Evolutionary conservation across 2,329 filamentous ascomycete genomes (phyloP), one percentile per base, ranked within the genome.

Genomic region (Tolypocladium cylindrosporum): DNA sequence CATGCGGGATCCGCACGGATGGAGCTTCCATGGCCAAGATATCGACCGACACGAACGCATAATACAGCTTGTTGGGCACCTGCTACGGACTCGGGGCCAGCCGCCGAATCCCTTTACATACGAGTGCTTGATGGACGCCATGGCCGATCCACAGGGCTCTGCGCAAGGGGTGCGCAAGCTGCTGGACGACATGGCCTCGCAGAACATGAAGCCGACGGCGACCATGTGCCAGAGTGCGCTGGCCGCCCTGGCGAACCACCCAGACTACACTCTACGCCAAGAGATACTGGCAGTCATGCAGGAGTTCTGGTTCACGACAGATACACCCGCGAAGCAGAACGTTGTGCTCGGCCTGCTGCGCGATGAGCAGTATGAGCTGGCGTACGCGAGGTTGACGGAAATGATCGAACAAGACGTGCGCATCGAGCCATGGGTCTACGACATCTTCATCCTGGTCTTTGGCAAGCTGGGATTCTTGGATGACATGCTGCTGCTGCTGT

Each of bases 331-430:
- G 10, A 82, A 82, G 68, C 83, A 89, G 64, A 84, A 82, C 67
- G 77, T 95, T 24, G 81, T 88, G 1, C 74, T 90, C 11, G 91
- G 90, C 0, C 74, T 95, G 59, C 77, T 97, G 41, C 82, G 91
- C 24, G 92, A 97, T 65, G 83, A 85, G 1, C 88, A 95, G 65
- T 86, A 90, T 61, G 94, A 97, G 73, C 75, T 92, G 61, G 92
- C 91, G 1, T 75, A 96, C 59, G 78, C 82, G 55, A 83, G 83
- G 63, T 72, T 96, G 48, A 86, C 90, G 42, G 74, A 81, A 27
- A 83, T 96, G 79, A 75, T 83, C 48, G 73, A 77, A 55, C 77
- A 82, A 54, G 75, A 78, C 3, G 75, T 82, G 1, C 66, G 65
- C 2, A 73, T 92, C 4, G 80, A 87, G 37, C 67, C 77, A 0